These are phyloP conservation scores for Starmerella gropengiesseri DNA, from an alignment of 805 yeast species.

Conservation along the genomic window DNA sequence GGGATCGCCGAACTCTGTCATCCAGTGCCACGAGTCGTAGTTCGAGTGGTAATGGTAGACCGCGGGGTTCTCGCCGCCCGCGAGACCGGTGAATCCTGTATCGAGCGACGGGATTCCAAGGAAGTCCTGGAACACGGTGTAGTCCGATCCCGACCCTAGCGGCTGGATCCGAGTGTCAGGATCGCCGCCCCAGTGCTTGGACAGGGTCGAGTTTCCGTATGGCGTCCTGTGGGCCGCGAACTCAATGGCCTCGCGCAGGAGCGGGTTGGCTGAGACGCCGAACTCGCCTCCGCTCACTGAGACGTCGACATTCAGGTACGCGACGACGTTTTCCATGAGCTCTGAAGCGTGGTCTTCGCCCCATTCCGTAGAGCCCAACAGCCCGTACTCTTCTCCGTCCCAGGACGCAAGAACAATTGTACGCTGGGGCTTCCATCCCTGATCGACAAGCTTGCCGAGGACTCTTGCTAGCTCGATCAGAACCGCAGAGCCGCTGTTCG, in stretches of 20 bases:
- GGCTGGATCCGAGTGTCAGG: constrained; percentile 33
- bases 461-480: constrained; percentile 54
- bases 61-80: constrained; percentile 36
- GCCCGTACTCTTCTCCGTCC: constrained; percentile 72
- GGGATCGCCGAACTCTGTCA: constrained; percentile 52
- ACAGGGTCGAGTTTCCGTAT: constrained; percentile 26
- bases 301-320: constrained; percentile 61
- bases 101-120: constrained; percentile 40
- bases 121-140: constrained; percentile 35
- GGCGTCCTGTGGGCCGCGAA: constrained; percentile 42
- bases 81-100: constrained; percentile 38
- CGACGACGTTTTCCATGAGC: constrained; percentile 44
- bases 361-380: constrained; percentile 68
- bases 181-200: constrained; percentile 29
- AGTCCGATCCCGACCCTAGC: constrained; percentile 66
- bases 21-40: constrained; percentile 65
- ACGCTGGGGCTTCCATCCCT: constrained; percentile 65
- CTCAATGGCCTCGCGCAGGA: constrained; percentile 40
- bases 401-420: constrained; percentile 62
- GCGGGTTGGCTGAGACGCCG: constrained; percentile 47
- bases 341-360: constrained; percentile 47
- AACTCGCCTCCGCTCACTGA: constrained; percentile 49
- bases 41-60: constrained; percentile 69
- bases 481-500: constrained; percentile 62
- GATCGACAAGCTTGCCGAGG: constrained; percentile 38